These are phyloP conservation scores for Tylopilus intermedius DNA, from an alignment of 768 basidiomycete genomes.

Conservation along the genomic window DNA sequence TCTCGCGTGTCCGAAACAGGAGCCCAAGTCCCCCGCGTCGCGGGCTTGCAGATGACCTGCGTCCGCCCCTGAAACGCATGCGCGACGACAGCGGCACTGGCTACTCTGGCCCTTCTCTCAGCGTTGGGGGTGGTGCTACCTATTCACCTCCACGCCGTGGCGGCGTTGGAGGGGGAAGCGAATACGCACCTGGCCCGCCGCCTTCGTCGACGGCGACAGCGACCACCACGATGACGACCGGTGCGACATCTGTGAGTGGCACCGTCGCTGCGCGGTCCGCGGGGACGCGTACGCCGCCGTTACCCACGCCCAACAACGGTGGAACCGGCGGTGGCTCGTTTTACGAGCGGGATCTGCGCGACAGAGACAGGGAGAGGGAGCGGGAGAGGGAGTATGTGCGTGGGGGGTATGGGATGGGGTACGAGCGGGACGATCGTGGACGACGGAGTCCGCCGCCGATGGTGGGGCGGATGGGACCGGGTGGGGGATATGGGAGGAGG, in stretches of 20 bases:
- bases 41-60: slow-evolving; percentile 32
- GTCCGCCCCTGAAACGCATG: slow-evolving; percentile 43
- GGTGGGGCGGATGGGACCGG: slow-evolving; percentile 15
- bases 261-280: slow-evolving; percentile 4
- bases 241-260: slow-evolving; percentile 1
- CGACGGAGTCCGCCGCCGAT: slow-evolving; percentile 29
- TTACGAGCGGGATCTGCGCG: slow-evolving; percentile 28
- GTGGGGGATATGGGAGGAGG: slow-evolving; percentile 23
- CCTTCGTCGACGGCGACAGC: slow-evolving; percentile 12
- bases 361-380: not conserved
- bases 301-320: slow-evolving; percentile 13
- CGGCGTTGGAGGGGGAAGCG: not conserved
- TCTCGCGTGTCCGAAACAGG: slow-evolving; percentile 41
- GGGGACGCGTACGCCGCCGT: slow-evolving; percentile 24
- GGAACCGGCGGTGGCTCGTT: slow-evolving; percentile 20
- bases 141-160: slow-evolving; percentile 34
- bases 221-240: slow-evolving; percentile 3
- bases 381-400: slow-evolving; percentile 26
- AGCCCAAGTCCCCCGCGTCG: slow-evolving; percentile 40
- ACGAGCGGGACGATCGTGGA: slow-evolving; percentile 31
- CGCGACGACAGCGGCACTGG: slow-evolving; percentile 39
- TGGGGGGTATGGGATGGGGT: slow-evolving; percentile 29
- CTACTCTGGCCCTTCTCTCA: not conserved
- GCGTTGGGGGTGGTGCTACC: not conserved
- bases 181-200: slow-evolving; percentile 22